phyloP scores from a whole-genome alignment of 2,329 filamentous ascomycete species.

The Coniella lustricola region DNA sequence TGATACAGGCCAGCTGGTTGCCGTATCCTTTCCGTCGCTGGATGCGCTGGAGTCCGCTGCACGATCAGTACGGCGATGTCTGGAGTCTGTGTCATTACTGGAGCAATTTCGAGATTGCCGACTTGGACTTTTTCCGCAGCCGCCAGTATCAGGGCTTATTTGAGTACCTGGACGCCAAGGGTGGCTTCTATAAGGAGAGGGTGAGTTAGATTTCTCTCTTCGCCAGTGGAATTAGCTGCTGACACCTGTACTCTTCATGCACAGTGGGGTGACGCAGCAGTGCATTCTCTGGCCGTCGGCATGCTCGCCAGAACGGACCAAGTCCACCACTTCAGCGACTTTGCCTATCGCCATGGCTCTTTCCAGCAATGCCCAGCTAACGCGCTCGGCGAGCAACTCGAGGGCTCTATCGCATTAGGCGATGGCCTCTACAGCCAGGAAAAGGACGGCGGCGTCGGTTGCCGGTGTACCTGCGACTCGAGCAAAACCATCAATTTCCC shows the following conservation, averaged over 20 bases:
- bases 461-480: constrained; percentile 35
- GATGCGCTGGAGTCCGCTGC: constrained; percentile 30
- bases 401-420: constrained; percentile 25
- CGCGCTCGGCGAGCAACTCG: constrained; percentile 29
- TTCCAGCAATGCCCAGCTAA: constrained; percentile 29
- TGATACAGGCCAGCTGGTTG: constrained; percentile 33
- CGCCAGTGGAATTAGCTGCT: not conserved
- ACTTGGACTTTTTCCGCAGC: constrained; percentile 37
- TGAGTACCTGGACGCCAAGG: constrained; percentile 32
- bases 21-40: constrained; percentile 34
- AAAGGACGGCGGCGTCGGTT: constrained; percentile 30
- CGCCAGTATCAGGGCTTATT: constrained; percentile 34
- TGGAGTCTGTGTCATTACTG: constrained; percentile 42
- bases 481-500: constrained; percentile 25
- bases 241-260: not conserved
- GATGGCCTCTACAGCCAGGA: constrained; percentile 15
- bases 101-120: constrained; percentile 42
- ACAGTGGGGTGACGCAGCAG: constrained; percentile 38
- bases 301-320: constrained; percentile 33
- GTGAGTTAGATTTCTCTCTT: constrained; percentile 22
- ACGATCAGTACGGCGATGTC: constrained; percentile 31
- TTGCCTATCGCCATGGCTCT: constrained; percentile 34
- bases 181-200: constrained; percentile 37
- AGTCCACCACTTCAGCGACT: constrained; percentile 37
- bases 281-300: constrained; percentile 36